These are phyloP conservation scores for Picea engelmannii DNA, from an alignment of 83 land plant species.

Conservation along the genomic window DNA sequence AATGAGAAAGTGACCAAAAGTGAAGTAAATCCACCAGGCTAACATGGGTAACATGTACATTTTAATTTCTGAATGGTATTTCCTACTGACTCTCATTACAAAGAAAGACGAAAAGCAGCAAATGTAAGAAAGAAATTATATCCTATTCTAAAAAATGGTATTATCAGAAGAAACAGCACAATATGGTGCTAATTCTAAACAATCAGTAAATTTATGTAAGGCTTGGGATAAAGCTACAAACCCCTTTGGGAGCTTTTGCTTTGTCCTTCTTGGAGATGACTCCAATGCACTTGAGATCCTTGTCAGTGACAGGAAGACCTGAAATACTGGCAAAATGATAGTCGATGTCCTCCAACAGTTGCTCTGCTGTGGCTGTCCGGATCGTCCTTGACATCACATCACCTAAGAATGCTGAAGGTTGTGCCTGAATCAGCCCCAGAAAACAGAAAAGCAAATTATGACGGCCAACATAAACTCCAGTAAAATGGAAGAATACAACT, in stretches of 20 bases:
- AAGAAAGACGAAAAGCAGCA: background rate
- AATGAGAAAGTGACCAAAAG: too few relatives aligned
- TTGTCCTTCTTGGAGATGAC: constrained; percentile 72
- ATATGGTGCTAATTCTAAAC: background rate
- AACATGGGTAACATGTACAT: too few relatives aligned
- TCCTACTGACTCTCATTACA: background rate
- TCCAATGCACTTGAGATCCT: constrained; percentile 56
- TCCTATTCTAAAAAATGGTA: background rate
- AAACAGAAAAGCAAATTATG: too few relatives aligned
- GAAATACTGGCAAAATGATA: constrained; percentile 48
- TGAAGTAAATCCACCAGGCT: too few relatives aligned
- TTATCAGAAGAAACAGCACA: background rate
- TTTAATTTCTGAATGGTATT: background rate
- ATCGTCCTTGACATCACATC: constrained; percentile 69
- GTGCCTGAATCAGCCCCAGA: constrained; percentile 47
- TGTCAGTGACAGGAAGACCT: constrained; percentile 71
- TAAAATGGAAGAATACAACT: background rate
- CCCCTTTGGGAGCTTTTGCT: constrained; percentile 53
- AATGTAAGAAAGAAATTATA: background rate
- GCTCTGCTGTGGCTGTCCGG: constrained; percentile 49
- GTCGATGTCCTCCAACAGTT: constrained; percentile 58
- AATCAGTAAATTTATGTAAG: background rate
- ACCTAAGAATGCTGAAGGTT: constrained; percentile 53
- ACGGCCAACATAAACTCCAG: too few relatives aligned
- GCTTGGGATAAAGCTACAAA: constrained; percentile 14